phyloP scores from a whole-genome alignment of 2,329 filamentous ascomycete species.

The Hymenoscyphus repandus region DNA sequence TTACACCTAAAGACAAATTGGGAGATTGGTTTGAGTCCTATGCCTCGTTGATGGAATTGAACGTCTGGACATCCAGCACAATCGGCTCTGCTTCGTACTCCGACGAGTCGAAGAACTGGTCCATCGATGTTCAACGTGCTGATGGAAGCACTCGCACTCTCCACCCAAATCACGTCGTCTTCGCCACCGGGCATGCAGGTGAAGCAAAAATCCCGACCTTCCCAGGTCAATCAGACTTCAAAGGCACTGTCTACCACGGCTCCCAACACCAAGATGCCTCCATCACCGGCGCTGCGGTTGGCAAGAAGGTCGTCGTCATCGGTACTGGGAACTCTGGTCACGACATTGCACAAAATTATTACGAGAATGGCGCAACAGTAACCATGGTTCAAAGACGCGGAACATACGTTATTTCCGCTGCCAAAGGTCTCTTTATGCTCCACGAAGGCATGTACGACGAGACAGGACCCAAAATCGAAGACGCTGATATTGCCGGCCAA shows the following conservation, averaged over 20 bases:
- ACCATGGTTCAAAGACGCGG: slow-evolving; percentile 67
- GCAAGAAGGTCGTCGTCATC: slow-evolving; percentile 58
- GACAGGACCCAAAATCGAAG: slow-evolving; percentile 53
- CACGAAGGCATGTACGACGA: slow-evolving; percentile 33
- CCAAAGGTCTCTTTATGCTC: slow-evolving; percentile 8
- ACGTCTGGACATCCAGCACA: slow-evolving; percentile 56
- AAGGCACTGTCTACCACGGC: slow-evolving; percentile 36
- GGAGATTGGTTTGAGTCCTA: slow-evolving; percentile 65
- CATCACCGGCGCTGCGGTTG: slow-evolving; percentile 40
- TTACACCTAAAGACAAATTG: slow-evolving; percentile 67
- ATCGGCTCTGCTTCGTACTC: slow-evolving; percentile 46
- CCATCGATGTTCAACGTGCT: slow-evolving; percentile 41
- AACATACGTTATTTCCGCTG: slow-evolving; percentile 58
- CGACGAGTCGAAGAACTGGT: slow-evolving; percentile 47
- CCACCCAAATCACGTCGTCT: slow-evolving; percentile 22
- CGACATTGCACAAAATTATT: slow-evolving; percentile 64
- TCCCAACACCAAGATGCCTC: slow-evolving; percentile 5
- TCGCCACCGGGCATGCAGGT: slow-evolving; percentile 35
- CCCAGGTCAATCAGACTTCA: slow-evolving; percentile 47
- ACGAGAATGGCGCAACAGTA: slow-evolving; percentile 60
- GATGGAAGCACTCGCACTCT: slow-evolving; percentile 19
- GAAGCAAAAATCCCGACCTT: slow-evolving; percentile 45
- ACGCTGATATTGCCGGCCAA: slow-evolving; percentile 58
- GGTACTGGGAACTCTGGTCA: slow-evolving; percentile 45
- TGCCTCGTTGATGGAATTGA: slow-evolving; percentile 59